Evolutionary conservation across 257 asterid species (phyloP).

Genomic region (Scutellaria barbata): DNA sequence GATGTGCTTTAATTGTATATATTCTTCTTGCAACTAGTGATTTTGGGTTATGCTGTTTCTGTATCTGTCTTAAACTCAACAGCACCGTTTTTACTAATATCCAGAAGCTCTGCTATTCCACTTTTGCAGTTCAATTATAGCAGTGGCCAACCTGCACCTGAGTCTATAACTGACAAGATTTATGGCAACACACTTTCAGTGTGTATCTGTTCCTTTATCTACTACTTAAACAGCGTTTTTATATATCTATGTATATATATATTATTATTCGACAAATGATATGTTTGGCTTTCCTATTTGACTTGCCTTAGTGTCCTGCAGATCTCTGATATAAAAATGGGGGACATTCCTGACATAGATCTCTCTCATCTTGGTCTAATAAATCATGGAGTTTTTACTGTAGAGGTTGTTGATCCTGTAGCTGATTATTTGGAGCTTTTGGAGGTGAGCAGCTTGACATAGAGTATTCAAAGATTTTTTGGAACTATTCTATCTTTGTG

Average conservation of each 20-base stretch:
- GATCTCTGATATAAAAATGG: conserved; percentile 86
- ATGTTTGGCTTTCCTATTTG: conserved; percentile 34
- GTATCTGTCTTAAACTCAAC: conserved; percentile 8
- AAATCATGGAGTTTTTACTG: conserved; percentile 65
- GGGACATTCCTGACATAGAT: conserved; percentile 82
- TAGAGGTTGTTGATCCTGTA: conserved; percentile 93
- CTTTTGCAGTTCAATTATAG: conserved; percentile 85
- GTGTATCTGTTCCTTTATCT: conserved; percentile 41
- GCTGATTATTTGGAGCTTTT: conserved; percentile 92
- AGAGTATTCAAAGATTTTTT: conserved; percentile 6
- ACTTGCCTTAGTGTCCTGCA: conserved; percentile 51
- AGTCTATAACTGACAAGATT: conserved; percentile 92
- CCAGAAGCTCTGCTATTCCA: conserved; percentile 27
- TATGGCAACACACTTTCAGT: conserved; percentile 99
- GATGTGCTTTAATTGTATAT: background rate
- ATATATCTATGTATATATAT: too few species aligned
- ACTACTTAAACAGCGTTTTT: too few species aligned
- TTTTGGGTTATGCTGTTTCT: conserved; percentile 1
- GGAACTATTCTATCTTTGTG: background rate
- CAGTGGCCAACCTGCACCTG: conserved; percentile 99
- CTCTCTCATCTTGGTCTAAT: conserved; percentile 68
- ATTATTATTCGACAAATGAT: conserved; percentile 7
- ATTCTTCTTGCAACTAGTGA: background rate
- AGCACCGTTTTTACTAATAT: background rate
- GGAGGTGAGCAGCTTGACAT: conserved; percentile 67